Evolutionary conservation across 768 basidiomycete genomes (phyloP).

Genomic region (Ephemerocybe angulata): DNA sequence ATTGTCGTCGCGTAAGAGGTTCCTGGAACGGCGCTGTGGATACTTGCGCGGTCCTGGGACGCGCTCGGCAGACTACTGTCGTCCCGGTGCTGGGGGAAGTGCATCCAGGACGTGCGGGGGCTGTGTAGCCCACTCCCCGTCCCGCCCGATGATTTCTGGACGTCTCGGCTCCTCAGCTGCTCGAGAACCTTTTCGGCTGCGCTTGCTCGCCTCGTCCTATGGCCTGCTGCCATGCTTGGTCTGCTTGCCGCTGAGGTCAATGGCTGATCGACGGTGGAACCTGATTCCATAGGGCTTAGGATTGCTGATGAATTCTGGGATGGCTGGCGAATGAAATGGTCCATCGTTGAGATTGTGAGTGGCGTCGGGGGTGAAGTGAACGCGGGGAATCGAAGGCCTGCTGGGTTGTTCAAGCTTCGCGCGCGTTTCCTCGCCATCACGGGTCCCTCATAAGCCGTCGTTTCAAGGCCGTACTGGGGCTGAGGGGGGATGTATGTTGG

Average conservation of each 20-base stretch:
- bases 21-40: not conserved
- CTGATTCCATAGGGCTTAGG: not conserved
- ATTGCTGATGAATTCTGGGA: conserved; percentile 2
- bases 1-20: conserved; percentile 1
- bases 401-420: conserved; percentile 31
- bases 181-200: conserved; percentile 69
- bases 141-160: conserved; percentile 38
- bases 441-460: not conserved
- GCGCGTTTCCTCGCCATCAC: conserved; percentile 34
- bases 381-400: conserved; percentile 24
- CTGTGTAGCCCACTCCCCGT: conserved; percentile 23
- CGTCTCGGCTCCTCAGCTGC: conserved; percentile 54
- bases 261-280: conserved; percentile 11
- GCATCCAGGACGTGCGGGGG: conserved; percentile 45
- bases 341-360: conserved; percentile 18
- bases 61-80: conserved; percentile 6
- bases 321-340: not conserved
- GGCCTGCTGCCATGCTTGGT: conserved; percentile 21
- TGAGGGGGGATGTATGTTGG: conserved; percentile 63
- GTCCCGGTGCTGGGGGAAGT: conserved; percentile 33
- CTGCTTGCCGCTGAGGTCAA: conserved; percentile 23
- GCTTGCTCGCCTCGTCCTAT: conserved; percentile 51
- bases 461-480: conserved; percentile 14
- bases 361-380: conserved; percentile 18
- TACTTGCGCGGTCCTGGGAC: not conserved